These are phyloP conservation scores for Eimeria nieschulzi DNA, from an alignment of 169 alveolate genomes.

Conservation along the genomic window DNA sequence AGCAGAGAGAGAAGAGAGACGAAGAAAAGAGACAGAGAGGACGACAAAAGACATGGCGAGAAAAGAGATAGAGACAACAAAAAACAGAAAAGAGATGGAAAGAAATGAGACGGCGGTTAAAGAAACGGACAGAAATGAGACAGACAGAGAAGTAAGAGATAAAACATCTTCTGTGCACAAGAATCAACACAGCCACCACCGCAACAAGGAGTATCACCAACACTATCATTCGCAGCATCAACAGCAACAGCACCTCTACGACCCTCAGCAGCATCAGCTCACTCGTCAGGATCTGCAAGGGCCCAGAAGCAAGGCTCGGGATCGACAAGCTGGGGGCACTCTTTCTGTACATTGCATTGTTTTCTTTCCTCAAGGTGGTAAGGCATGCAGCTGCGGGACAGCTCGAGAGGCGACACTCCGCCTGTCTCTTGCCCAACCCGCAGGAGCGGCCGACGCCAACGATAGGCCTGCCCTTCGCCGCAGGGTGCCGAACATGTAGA, in stretches of 20 bases:
- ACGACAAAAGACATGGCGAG: too few species aligned
- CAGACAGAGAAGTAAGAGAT: neutral
- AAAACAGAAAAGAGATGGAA: neutral
- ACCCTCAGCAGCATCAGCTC: neutral
- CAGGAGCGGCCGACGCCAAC: conserved; percentile 2
- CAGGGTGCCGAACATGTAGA: conserved; percentile 33
- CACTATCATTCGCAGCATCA: neutral
- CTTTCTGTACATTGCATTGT: neutral
- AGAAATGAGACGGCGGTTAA: neutral
- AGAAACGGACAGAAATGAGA: neutral
- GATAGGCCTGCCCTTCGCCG: conserved; percentile 4
- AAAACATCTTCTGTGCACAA: neutral
- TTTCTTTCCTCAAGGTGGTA: neutral
- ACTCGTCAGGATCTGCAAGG: neutral
- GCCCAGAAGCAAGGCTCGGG: conserved; percentile 42
- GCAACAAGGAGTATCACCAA: neutral
- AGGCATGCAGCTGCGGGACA: neutral
- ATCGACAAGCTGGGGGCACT: conserved; percentile 3
- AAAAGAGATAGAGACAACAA: too few species aligned
- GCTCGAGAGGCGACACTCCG: neutral
- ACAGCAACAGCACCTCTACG: neutral
- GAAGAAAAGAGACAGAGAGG: neutral
- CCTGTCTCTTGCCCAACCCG: neutral
- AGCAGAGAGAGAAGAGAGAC: neutral
- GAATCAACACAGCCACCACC: conserved; percentile 8